Evolutionary conservation across 2,329 filamentous ascomycete genomes (phyloP).

Genomic region (Fusarium guadeloupense): DNA sequence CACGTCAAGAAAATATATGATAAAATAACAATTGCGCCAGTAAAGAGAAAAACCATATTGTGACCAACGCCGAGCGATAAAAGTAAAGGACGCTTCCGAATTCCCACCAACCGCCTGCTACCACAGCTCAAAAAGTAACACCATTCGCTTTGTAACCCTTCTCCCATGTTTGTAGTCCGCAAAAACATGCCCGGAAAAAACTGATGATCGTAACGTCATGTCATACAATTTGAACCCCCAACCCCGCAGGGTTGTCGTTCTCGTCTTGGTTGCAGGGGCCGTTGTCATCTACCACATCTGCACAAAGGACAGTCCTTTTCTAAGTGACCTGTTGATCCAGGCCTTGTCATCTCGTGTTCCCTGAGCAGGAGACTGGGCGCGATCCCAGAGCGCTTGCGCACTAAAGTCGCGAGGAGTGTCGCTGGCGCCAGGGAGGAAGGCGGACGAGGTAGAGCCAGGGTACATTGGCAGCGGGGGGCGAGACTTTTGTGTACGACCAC

Average conservation of each 20-base stretch:
- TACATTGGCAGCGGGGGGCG: slow-evolving; percentile 37
- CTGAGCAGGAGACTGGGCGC: slow-evolving; percentile 19
- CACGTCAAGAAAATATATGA: slow-evolving; percentile 13
- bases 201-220: slow-evolving; percentile 30
- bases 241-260: slow-evolving; percentile 6
- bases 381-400: slow-evolving; percentile 39
- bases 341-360: slow-evolving; percentile 30
- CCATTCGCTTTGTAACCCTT: slow-evolving; percentile 18
- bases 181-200: slow-evolving; percentile 25
- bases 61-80: slow-evolving; percentile 16
- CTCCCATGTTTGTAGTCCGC: background rate
- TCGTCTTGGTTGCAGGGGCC: slow-evolving; percentile 11
- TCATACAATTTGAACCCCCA: slow-evolving; percentile 9
- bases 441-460: slow-evolving; percentile 35
- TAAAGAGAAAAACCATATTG: slow-evolving; percentile 11
- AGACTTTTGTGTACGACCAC: slow-evolving; percentile 28
- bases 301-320: slow-evolving; percentile 34
- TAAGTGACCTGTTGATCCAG: slow-evolving; percentile 41
- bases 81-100: slow-evolving; percentile 14
- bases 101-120: slow-evolving; percentile 3
- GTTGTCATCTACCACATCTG: slow-evolving; percentile 31
- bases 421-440: slow-evolving; percentile 36
- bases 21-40: slow-evolving; percentile 1
- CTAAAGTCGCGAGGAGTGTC: slow-evolving; percentile 43
- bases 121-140: slow-evolving; percentile 1